Evolutionary conservation across 2,329 filamentous ascomycete genomes (phyloP), one percentile per base, ranked within the genome.

Genomic region (Gaeumannomyces sp.): DNA sequence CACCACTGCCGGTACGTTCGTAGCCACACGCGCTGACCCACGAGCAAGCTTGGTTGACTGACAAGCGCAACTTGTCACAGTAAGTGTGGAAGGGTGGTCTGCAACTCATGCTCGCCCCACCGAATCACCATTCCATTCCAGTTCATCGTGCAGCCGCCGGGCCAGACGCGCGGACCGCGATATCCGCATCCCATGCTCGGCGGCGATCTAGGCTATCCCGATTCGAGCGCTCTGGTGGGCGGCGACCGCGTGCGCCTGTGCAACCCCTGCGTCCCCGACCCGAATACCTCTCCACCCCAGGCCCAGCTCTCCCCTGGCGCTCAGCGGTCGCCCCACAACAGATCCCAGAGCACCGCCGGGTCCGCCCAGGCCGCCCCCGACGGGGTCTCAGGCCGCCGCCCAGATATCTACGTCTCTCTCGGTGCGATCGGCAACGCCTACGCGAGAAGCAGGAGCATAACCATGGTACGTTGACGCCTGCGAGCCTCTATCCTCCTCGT

Each of bases 71-170:
- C 27, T 22, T 45, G n/a, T n/a, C 58, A 25, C 53, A 90, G 89
- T 70, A 97, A 97, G 84, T 98, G 94, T 74, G 94, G 94, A 60
- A 83, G 93, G 67, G 93, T 98, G 11, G 94, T 98, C 29, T 98
- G 94, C 76, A 88, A 89, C 65, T 83, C 87, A 27, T 98, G 94
- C 78, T 97, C 94, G 3, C 94, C 94, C 4, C 94, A 98, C 76
- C 87, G 93, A 67, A 98, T 98, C 73, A 96, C 91, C 4, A 97
- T 98, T 68, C 94, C 94, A 1, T 86, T 93, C 69, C 91, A 95
- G 73, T 98, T 92, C 74, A 97, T 98, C 69, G 93, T 97, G 31
- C 89, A 89, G 61, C 90, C 91, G 3, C 89, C 90, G 1, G 81
- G 78, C 8, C 71, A 75, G 59, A 70, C 71, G 4, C 68, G 68